Percentiles rank a stretch among this genome's conserved stretches.
Evolutionary conservation across 176 grass and related monocot genomes (phyloP).

Genomic region (Ananas comosus): DNA sequence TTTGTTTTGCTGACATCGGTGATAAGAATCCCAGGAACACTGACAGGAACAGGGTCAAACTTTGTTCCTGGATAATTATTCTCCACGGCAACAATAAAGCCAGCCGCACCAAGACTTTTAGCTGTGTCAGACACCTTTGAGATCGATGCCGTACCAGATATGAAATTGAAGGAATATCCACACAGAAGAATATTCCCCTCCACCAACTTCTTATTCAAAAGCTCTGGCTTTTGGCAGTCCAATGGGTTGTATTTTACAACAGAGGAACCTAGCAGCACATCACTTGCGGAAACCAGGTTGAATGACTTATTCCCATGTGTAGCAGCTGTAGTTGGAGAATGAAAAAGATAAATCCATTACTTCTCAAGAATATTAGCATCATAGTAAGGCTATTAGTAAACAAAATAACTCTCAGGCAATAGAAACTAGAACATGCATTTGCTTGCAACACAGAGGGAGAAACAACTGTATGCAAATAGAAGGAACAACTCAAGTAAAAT

Average conservation of each 20-base stretch:
- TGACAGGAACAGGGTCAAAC: slow-evolving; percentile 92
- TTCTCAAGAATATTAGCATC: too few relatives aligned
- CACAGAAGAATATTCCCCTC: slow-evolving; percentile 88
- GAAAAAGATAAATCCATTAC: neutral
- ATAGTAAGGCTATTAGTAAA: too few relatives aligned
- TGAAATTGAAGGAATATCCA: slow-evolving; percentile 94
- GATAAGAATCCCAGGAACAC: slow-evolving; percentile 89
- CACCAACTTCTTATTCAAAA: slow-evolving; percentile 81
- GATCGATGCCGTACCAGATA: slow-evolving; percentile 95
- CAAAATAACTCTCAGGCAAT: neutral
- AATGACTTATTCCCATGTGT: slow-evolving; percentile 86
- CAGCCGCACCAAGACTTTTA: slow-evolving; percentile 72
- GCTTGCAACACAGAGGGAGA: neutral
- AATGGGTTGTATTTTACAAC: slow-evolving; percentile 72
- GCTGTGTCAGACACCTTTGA: slow-evolving; percentile 86
- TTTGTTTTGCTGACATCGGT: slow-evolving; percentile 72
- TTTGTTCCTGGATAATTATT: slow-evolving; percentile 91
- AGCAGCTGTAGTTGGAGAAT: slow-evolving; percentile 48
- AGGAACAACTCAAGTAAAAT: neutral
- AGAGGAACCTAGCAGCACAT: slow-evolving; percentile 75
- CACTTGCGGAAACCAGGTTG: slow-evolving; percentile 61
- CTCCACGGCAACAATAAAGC: slow-evolving; percentile 89
- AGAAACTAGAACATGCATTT: neutral
- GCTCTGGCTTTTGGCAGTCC: slow-evolving; percentile 88
- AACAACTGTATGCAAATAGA: neutral